Percentiles rank a stretch among this genome's conserved stretches.
Conservation (phyloP, 1,284 basidiomycete species). For the Porogramme epimiltina region DNA sequence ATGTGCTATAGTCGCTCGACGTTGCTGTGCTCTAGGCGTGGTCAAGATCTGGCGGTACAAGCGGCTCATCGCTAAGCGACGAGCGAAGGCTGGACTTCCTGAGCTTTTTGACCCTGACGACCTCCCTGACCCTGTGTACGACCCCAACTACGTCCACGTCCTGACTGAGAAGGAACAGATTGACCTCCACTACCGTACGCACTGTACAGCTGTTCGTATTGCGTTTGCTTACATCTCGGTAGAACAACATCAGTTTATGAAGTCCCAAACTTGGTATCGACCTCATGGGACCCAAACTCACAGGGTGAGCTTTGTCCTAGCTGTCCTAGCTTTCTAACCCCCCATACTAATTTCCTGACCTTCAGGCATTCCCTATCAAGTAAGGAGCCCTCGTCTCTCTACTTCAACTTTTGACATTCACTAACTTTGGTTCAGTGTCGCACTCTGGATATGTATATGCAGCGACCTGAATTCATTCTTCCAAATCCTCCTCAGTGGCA, state of each 20-base stretch:
- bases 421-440: conserved; percentile 43
- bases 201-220: background rate
- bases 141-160: conserved; percentile 76
- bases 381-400: conserved; percentile 31
- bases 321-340: no score
- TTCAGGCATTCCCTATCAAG: conserved; percentile 79
- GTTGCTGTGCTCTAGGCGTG: conserved; percentile 50
- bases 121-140: conserved; percentile 74
- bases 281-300: conserved; percentile 88
- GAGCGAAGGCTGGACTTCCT: conserved; percentile 63
- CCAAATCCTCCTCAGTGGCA: conserved; percentile 76
- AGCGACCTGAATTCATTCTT: conserved; percentile 85
- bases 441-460: conserved; percentile 63
- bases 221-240: background rate
- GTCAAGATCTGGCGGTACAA: conserved; percentile 77
- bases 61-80: conserved; percentile 53
- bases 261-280: conserved; percentile 84
- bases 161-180: conserved; percentile 73
- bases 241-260: conserved; percentile 72
- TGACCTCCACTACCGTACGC: conserved; percentile 67
- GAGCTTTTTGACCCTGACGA: conserved; percentile 75
- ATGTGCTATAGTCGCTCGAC: no score
- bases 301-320: conserved; percentile 43
- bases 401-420: background rate
- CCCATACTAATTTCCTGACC: background rate